Conservation (phyloP, 345 rosid species). For the Toxicodendron radicans region DNA sequence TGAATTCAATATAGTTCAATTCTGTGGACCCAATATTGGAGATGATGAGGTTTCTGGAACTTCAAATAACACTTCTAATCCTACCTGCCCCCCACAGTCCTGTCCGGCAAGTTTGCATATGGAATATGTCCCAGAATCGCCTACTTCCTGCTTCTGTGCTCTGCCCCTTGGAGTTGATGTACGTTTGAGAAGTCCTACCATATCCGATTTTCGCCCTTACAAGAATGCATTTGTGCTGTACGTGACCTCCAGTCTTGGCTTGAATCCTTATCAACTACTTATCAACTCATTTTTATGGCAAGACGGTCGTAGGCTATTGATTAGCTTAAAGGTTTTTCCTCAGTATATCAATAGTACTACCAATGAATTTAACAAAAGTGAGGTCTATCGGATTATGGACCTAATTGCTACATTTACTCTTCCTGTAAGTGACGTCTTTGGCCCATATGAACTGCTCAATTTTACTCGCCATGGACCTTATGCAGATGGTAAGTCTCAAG, state of each 20-base stretch:
- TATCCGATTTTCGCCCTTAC: conserved; percentile 48
- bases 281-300: conserved; percentile 43
- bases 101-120: conserved; percentile 32
- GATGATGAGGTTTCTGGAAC: conserved; percentile 33
- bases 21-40: conserved; percentile 35
- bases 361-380: conserved; percentile 34
- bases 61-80: conserved; percentile 14
- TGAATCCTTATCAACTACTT: conserved; percentile 13
- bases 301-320: conserved; percentile 42
- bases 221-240: conserved; percentile 14
- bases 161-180: conserved; percentile 45
- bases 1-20: conserved; percentile 28
- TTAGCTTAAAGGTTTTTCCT: conserved; percentile 50
- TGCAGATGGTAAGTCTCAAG: conserved; percentile 32
- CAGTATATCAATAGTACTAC: background rate
- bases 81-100: conserved; percentile 34
- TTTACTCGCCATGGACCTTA: conserved; percentile 42
- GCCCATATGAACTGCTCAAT: conserved; percentile 56
- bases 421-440: conserved; percentile 31
- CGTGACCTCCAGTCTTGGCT: conserved; percentile 29
- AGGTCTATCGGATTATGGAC: conserved; percentile 30
- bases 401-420: conserved; percentile 36
- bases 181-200: conserved; percentile 53
- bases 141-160: conserved; percentile 48
- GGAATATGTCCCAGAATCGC: conserved; percentile 36